Conservation (phyloP, 106 monocot species). For the Dendrobium chrysotoxum region DNA sequence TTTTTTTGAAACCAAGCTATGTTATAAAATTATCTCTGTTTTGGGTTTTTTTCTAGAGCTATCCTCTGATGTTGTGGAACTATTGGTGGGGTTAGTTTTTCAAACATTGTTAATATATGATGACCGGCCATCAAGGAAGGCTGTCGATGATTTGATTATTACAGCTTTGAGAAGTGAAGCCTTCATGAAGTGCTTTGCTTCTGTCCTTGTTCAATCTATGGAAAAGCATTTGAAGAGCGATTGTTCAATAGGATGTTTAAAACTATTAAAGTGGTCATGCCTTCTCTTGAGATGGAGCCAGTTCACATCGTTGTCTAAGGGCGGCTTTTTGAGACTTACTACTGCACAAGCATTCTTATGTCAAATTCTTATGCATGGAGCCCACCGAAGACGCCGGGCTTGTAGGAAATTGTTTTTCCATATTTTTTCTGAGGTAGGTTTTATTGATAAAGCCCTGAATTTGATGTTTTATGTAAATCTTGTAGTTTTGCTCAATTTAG, state of each 20-base stretch:
- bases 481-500: neutral
- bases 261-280: constrained; percentile 87
- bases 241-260: constrained; percentile 49
- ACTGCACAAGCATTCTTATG: constrained; percentile 56
- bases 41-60: constrained; percentile 38
- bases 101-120: constrained; percentile 69
- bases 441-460: neutral
- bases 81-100: constrained; percentile 67
- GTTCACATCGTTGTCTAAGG: constrained; percentile 60
- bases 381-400: constrained; percentile 42
- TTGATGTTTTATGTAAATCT: neutral
- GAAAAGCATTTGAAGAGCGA: constrained; percentile 57
- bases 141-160: constrained; percentile 77
- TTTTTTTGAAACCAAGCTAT: neutral
- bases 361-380: constrained; percentile 42
- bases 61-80: constrained; percentile 34
- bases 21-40: neutral
- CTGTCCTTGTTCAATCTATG: constrained; percentile 68
- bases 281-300: constrained; percentile 71
- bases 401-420: constrained; percentile 55
- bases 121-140: constrained; percentile 77
- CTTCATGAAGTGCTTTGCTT: constrained; percentile 84
- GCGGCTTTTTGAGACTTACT: constrained; percentile 67
- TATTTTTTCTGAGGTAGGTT: constrained; percentile 67
- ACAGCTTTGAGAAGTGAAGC: constrained; percentile 40